phyloP scores from a whole-genome alignment of 192 early-diverging fungal genomes.

The Linderina pennispora region DNA sequence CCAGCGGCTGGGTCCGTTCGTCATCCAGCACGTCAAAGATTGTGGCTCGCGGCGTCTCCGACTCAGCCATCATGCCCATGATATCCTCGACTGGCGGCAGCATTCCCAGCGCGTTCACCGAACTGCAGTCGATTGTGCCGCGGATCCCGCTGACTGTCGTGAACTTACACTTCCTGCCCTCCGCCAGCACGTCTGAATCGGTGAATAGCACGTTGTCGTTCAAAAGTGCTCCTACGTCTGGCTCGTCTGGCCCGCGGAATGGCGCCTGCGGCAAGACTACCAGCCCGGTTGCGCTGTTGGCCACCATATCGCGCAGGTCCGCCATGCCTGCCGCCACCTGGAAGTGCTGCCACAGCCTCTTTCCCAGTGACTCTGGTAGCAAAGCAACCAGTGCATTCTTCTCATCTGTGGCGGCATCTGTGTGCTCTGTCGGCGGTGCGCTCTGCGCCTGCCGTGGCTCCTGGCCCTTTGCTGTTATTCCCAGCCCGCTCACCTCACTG shows the following conservation, averaged over 20 bases:
- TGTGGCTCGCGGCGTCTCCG: slow-evolving; percentile 30
- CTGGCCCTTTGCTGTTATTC: neutral
- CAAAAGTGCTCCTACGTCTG: slow-evolving; percentile 15
- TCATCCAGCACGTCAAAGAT: slow-evolving; percentile 34
- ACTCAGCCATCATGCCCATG: slow-evolving; percentile 17
- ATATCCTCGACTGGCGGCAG: slow-evolving; percentile 42
- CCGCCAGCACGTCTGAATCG: slow-evolving; percentile 1
- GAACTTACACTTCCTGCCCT: slow-evolving; percentile 7
- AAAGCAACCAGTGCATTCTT: slow-evolving; percentile 9
- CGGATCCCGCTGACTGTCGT: slow-evolving; percentile 36
- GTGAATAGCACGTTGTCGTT: slow-evolving; percentile 41
- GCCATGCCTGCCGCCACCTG: slow-evolving; percentile 17
- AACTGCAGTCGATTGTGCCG: slow-evolving; percentile 19
- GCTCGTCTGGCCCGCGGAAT: neutral
- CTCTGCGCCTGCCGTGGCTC: too few species aligned
- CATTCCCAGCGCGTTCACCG: slow-evolving; percentile 30
- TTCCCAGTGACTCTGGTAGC: slow-evolving; percentile 24
- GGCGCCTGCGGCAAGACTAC: slow-evolving; percentile 18
- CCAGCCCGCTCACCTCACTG: neutral
- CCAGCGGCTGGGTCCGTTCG: slow-evolving; percentile 8
- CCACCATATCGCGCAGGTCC: slow-evolving; percentile 35
- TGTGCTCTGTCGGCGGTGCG: neutral
- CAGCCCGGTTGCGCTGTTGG: slow-evolving; percentile 14
- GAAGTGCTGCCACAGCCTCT: slow-evolving; percentile 31
- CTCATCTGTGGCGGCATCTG: too few species aligned